phyloP scores from a whole-genome alignment of 2,329 filamentous ascomycete species.

The Meredithiella fracta region DNA sequence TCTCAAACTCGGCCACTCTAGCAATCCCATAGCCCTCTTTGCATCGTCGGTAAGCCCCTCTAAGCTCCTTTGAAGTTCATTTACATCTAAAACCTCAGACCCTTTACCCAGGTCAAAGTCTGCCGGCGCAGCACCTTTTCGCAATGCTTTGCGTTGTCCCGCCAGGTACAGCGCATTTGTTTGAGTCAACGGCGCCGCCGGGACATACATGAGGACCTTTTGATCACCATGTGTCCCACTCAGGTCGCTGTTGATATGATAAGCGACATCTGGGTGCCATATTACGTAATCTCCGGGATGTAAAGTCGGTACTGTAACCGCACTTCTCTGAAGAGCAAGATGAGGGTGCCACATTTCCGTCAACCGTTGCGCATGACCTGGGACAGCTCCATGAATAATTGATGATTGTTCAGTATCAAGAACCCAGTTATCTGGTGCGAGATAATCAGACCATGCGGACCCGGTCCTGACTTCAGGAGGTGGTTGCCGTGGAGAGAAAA shows the following conservation, averaged over 20 bases:
- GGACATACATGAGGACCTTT: not conserved
- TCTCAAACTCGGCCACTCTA: too few relatives aligned
- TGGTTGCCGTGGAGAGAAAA: not conserved
- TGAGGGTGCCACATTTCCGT: conserved; percentile 43
- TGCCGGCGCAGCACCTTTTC: too few relatives aligned
- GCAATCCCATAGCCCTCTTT: too few relatives aligned
- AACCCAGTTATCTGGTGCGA: not conserved
- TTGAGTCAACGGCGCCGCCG: not conserved
- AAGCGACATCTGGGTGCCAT: conserved; percentile 42
- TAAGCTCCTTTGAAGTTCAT: too few relatives aligned
- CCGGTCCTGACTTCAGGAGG: not conserved
- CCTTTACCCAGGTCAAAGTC: too few relatives aligned
- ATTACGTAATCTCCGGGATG: conserved; percentile 41
- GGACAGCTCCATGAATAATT: conserved; percentile 41
- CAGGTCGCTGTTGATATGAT: conserved; percentile 32
- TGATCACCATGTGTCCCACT: conserved; percentile 5
- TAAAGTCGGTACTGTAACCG: conserved; percentile 38
- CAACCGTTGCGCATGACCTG: conserved; percentile 40
- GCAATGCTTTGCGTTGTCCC: too few relatives aligned
- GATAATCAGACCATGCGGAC: not conserved
- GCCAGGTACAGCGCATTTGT: too few relatives aligned
- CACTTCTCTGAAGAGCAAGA: conserved; percentile 33
- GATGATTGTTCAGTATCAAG: conserved; percentile 21
- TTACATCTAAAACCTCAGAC: too few relatives aligned
- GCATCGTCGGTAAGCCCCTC: too few relatives aligned